phyloP scores from a whole-genome alignment of 2,329 filamentous ascomycete species.

The Pyricularia sp. region DNA sequence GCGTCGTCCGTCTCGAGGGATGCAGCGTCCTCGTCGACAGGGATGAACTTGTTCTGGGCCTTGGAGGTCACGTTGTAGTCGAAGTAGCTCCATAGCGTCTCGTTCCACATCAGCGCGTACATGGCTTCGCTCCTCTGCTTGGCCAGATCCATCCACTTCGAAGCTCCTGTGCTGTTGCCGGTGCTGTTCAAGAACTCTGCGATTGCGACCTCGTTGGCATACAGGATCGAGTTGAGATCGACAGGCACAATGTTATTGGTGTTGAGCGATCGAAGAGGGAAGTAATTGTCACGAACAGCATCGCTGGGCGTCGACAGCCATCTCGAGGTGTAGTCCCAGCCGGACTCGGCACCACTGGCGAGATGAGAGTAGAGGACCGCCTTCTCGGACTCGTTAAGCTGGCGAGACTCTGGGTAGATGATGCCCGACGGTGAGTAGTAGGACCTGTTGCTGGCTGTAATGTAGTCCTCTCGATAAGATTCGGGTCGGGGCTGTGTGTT shows the following conservation, averaged over 20 bases:
- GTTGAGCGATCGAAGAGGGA: conserved; percentile 56
- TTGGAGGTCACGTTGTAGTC: conserved; percentile 57
- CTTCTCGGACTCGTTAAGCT: conserved; percentile 43
- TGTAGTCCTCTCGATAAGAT: conserved; percentile 56
- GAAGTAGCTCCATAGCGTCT: conserved; percentile 53
- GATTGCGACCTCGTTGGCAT: conserved; percentile 54
- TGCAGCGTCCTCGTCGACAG: conserved; percentile 35
- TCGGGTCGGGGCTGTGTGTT: conserved; percentile 61
- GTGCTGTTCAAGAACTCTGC: conserved; percentile 40
- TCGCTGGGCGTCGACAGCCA: conserved; percentile 50
- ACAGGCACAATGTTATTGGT: conserved; percentile 49
- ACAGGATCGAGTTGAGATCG: conserved; percentile 60
- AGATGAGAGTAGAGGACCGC: conserved; percentile 50
- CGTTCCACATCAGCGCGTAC: conserved; percentile 55
- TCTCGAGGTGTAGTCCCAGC: conserved; percentile 54
- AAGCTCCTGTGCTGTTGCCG: conserved; percentile 40
- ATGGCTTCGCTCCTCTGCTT: conserved; percentile 49
- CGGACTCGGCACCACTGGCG: conserved; percentile 55
- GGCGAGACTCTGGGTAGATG: conserved; percentile 41
- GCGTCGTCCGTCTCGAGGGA: conserved; percentile 31
- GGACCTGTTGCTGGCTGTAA: conserved; percentile 54
- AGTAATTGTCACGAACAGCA: conserved; percentile 50
- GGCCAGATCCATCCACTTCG: conserved; percentile 40
- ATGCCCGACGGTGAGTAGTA: conserved; percentile 51
- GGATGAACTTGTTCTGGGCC: conserved; percentile 44